Evolutionary conservation across 2,329 filamentous ascomycete species (phyloP), one percentile per base, ranked within the genome.

Genomic region (Claviceps lovelessii): DNA sequence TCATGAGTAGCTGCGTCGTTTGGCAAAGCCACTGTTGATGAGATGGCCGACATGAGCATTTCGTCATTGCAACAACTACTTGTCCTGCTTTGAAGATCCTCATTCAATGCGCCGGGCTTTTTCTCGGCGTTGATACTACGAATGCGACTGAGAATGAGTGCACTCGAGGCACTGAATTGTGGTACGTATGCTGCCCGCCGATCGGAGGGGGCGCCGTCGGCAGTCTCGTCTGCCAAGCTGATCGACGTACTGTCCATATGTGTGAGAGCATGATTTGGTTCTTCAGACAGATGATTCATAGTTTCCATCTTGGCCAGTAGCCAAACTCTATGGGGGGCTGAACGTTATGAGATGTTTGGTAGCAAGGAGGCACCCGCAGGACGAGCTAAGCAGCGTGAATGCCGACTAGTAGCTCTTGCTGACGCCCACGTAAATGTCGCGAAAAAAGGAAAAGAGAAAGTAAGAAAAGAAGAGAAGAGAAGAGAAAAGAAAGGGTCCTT

Each of bases 111-210:
- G 23, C 1, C n/a, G 19, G 39, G n/a, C 37, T 19, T 37, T 8
- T 2, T n/a, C 17, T 29, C 4, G 31, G 8, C n/a, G 17, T 19
- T 19, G 5, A n/a, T 53, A 47, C n/a, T 17, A n/a, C 45, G 52
- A n/a, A 57, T 39, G 9, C 55, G 55, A 28, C 50, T 46, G 33
- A 55, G 47, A 9, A 57, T 57, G 44, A 55, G 49, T 15, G 53
- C 31, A 28, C 29, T 35, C 28, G 53, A 31, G 7, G 53, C 42
- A 11, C 28, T 55, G 53, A 57, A 57, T 42, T 57, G 55, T 28
- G 55, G 51, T 15, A 35, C 42, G n/a, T 57, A 57, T 29, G 39
- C 41, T 19, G 28, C 23, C n/a, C 59, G 42, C n/a, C 10, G 19
- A 17, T 37, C 28, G 5, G 37, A 29, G 11, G 23, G 23, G 11